Base-by-base conservation (phyloP, 495 filamentous ascomycete species). In the Opeltia flavorubescens region DNA sequence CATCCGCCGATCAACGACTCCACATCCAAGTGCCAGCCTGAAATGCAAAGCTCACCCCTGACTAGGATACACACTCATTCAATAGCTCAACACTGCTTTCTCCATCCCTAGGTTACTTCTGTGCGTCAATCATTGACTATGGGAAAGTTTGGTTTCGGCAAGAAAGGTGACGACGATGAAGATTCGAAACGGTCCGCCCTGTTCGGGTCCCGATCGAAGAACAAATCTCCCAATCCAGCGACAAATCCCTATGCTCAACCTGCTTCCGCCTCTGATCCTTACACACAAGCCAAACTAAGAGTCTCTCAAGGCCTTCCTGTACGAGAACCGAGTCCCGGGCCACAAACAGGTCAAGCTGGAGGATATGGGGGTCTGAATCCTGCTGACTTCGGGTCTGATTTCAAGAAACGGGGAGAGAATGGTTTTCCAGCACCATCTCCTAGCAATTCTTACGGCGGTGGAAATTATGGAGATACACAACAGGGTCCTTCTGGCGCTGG, bases 241-340 rank as follows among this genome's bases (percentile, higher is more conserved):
- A 56, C 69, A 13, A 80, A 86, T 55, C 83, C 83, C 24, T 86
- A 88, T 56, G 82, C 81, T 38, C 73, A 83, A 59, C 51, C 51
- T 12, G 56, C 58, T n/a, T 67, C 70, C 20, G 67, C 69, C 24
- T 60, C 64, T 42, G 77, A 83, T 51, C 75, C 76, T 11, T 85
- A 83, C 54, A 80, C 76, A 24, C 74, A 71, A 59, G 77, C 70
- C 46, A 75, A 76, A 61, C 65, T 69, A 31, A 61, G 60, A 29
- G 62, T 62, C 9, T 68, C 69, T 38, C 62, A 62, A 4, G 50
- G 50, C 12, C 50, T 51, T 51, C 8, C 39, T 20, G 47, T 48
- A 23, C 52, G 45, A 6, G 46, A 28, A 18, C 33, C 49, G 13
- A 67, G 15, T 59, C 3, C 43, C 43, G 15, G 33, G 45, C 30